Evolutionary conservation across 2,329 filamentous ascomycete species (phyloP), one percentile per base, ranked within the genome.

Genomic region (Pyrenophora teres): DNA sequence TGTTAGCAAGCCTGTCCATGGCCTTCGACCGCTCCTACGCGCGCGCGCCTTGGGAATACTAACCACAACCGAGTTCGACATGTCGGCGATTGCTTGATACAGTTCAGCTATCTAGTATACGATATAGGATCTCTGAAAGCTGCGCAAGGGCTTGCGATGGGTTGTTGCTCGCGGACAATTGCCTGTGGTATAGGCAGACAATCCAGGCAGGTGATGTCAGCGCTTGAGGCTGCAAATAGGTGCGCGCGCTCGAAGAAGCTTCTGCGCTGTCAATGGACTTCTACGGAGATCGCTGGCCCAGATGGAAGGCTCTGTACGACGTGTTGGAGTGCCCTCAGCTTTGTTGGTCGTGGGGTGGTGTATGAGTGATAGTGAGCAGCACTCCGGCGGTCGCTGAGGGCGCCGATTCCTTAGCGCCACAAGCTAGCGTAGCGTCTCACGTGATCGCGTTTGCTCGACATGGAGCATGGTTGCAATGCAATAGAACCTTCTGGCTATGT

Each of bases 21-120:
- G 51, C 50, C 46, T 50, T 46, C 13, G 42, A 47, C 56, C 54
- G 50, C 53, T 46, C 49, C 54, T 54, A 55, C 19, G 19, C 46
- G 56, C 45, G 59, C 53, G 46, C 52, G 44, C 44, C 36, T 39
- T 41, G 60, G 63, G 63, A 54, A 52, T 64, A 73, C 71, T 72
- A 48, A 74, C 71, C 63, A 73, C 71, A 40, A 72, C 64, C 60
- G 62, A 60, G 65, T 74, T 74, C 56, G 71, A 74, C 71, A 74
- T 74, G 59, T 50, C 54, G 60, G 52, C 57, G 54, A 35, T 42
- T 57, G 45, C 36, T 52, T 40, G 52, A 42, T 54, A 46, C 49
- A 52, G 43, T 46, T 49, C 52, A 50, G 51, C 56, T 61, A 60
- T 67, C 51, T 61, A 59, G 49, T 37, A 16, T 56, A 56, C 31